phyloP scores from a whole-genome alignment of 441 rosid species.

The Pelargonium australe region DNA sequence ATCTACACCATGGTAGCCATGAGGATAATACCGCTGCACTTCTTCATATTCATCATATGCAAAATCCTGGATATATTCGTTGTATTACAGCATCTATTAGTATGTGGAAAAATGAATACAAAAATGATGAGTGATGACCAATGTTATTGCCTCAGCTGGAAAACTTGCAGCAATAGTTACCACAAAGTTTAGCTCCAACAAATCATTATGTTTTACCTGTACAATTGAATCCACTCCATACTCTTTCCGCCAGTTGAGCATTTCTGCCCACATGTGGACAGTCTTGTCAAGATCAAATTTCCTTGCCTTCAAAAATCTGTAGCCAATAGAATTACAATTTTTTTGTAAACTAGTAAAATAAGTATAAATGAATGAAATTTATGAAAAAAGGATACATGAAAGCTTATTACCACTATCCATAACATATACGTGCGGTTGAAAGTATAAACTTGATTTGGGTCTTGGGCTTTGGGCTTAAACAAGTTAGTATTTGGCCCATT shows the following conservation, averaged over 20 bases:
- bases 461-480: too few relatives aligned
- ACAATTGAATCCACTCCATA: constrained; percentile 74
- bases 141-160: background rate
- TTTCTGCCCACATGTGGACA: constrained; percentile 97
- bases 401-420: too few relatives aligned
- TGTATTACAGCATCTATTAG: constrained; percentile 13
- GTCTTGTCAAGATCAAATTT: constrained; percentile 93
- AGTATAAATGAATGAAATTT: too few relatives aligned
- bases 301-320: constrained; percentile 90
- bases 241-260: constrained; percentile 97
- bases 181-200: background rate
- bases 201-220: constrained; percentile 38
- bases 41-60: constrained; percentile 70
- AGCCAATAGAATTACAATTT: background rate
- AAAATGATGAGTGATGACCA: constrained; percentile 2
- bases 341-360: too few relatives aligned
- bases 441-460: too few relatives aligned
- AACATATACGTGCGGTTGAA: too few relatives aligned
- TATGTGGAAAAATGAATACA: background rate
- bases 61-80: constrained; percentile 44
- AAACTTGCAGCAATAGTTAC: background rate
- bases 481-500: too few relatives aligned
- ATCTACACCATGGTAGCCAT: constrained; percentile 94
- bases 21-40: constrained; percentile 83
- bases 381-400: too few relatives aligned